Percentiles rank a stretch among this genome's conserved stretches.
These are phyloP conservation scores for Schizophyllum commune DNA, from an alignment of 1,284 basidiomycete species.

Conservation along the genomic window DNA sequence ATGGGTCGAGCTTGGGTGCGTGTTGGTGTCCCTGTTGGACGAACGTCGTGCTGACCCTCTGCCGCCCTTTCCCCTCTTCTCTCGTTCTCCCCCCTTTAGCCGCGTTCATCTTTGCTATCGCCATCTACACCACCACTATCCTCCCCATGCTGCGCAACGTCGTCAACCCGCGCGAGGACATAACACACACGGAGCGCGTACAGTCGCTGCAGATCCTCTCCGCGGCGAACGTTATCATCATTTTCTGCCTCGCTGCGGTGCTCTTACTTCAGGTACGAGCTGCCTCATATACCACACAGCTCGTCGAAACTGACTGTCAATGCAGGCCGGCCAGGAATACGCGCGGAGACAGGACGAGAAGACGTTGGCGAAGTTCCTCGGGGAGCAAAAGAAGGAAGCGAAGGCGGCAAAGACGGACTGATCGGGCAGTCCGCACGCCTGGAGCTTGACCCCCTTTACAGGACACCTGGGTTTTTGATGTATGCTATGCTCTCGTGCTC, in stretches of 20 bases:
- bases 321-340: slow-evolving; percentile 81
- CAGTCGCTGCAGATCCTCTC: slow-evolving; percentile 76
- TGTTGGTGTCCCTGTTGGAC: slow-evolving; percentile 4
- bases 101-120: slow-evolving; percentile 65
- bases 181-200: slow-evolving; percentile 57
- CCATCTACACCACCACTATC: slow-evolving; percentile 76
- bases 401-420: slow-evolving; percentile 31
- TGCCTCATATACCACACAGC: slow-evolving; percentile 8
- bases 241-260: slow-evolving; percentile 56
- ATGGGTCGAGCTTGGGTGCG: slow-evolving; percentile 77
- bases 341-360: slow-evolving; percentile 61
- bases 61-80: slow-evolving; percentile 9
- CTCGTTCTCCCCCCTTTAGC: slow-evolving; percentile 32
- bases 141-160: slow-evolving; percentile 71
- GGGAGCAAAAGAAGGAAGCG: slow-evolving; percentile 21
- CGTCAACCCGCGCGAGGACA: slow-evolving; percentile 46
- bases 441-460: neutral
- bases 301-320: slow-evolving; percentile 17
- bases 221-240: slow-evolving; percentile 80
- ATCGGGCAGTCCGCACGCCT: slow-evolving; percentile 21
- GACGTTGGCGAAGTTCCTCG: slow-evolving; percentile 43
- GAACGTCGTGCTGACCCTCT: slow-evolving; percentile 1
- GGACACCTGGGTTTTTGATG: too few relatives aligned
- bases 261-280: slow-evolving; percentile 56
- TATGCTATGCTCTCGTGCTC: too few relatives aligned